Conservation (phyloP, 805 yeast genomes). For the Wickerhamomyces bisporus region DNA sequence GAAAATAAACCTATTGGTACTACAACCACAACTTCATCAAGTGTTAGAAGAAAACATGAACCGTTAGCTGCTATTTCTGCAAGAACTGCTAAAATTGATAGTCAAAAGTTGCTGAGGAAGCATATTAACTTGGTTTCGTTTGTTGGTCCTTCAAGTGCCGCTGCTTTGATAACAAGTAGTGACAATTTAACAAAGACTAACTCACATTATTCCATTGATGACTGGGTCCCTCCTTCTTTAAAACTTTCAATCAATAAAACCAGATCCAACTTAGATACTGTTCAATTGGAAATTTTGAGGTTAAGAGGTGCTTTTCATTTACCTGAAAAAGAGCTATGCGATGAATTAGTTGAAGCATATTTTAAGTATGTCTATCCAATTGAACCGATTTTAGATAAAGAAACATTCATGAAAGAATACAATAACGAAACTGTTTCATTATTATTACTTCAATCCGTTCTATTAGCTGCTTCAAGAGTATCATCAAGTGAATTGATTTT, state of each 20-base stretch:
- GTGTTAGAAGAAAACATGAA: slow-evolving; percentile 27
- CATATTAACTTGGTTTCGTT: slow-evolving; percentile 32
- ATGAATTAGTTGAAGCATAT: slow-evolving; percentile 54
- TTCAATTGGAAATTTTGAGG: slow-evolving; percentile 60
- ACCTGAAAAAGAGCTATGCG: slow-evolving; percentile 55
- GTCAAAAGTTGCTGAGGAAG: slow-evolving; percentile 18
- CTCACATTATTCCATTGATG: slow-evolving; percentile 31
- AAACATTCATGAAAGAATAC: slow-evolving; percentile 54
- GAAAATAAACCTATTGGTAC: background rate
- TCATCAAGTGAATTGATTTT: slow-evolving; percentile 46
- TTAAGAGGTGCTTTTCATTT: slow-evolving; percentile 65
- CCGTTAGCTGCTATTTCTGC: slow-evolving; percentile 29
- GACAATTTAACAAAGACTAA: slow-evolving; percentile 28
- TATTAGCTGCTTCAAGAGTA: slow-evolving; percentile 63
- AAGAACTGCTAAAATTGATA: slow-evolving; percentile 26
- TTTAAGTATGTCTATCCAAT: slow-evolving; percentile 63
- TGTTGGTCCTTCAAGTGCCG: slow-evolving; percentile 49
- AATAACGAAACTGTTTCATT: slow-evolving; percentile 53
- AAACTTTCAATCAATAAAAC: slow-evolving; percentile 23
- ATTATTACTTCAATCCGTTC: slow-evolving; percentile 60
- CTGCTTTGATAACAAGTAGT: slow-evolving; percentile 21
- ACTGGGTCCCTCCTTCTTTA: slow-evolving; percentile 22
- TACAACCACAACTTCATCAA: slow-evolving; percentile 15
- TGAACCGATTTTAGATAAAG: slow-evolving; percentile 62
- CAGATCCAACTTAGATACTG: slow-evolving; percentile 38